These are phyloP conservation scores for Powellomyces hirtus DNA, from an alignment of 192 early-diverging fungal species.

Conservation along the genomic window DNA sequence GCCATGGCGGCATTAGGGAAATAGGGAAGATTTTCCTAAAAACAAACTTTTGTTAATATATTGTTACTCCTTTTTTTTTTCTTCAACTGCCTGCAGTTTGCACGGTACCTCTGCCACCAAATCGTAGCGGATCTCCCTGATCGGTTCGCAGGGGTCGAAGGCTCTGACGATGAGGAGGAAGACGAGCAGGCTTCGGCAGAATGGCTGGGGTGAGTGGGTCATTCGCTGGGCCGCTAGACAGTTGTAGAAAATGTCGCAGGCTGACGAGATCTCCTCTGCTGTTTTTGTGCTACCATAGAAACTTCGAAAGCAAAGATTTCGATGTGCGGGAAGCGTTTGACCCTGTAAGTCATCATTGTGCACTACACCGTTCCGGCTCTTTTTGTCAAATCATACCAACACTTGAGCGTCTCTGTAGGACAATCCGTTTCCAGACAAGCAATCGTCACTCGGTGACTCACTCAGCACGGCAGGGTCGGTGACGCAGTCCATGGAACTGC, in stretches of 20 bases:
- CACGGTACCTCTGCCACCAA: constrained; percentile 65
- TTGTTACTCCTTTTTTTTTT: constrained; percentile 10
- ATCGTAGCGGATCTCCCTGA: constrained; percentile 70
- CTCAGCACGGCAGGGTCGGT: neutral
- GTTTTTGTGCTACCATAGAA: too few species aligned
- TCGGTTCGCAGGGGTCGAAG: constrained; percentile 53
- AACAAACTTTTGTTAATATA: constrained; percentile 6
- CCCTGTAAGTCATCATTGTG: neutral
- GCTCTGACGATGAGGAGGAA: constrained; percentile 63
- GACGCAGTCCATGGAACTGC: neutral
- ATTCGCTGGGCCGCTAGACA: too few species aligned
- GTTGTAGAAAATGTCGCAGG: too few species aligned
- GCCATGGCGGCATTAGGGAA: too few species aligned
- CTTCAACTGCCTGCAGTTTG: constrained; percentile 49
- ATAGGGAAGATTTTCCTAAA: too few species aligned
- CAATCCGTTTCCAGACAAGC: constrained; percentile 38
- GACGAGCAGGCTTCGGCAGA: constrained; percentile 48
- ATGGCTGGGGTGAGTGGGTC: constrained; percentile 53
- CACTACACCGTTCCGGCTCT: neutral
- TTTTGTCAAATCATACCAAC: neutral
- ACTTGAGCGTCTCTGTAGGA: constrained; percentile 6
- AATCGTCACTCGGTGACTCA: constrained; percentile 27
- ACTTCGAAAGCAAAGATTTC: constrained; percentile 43
- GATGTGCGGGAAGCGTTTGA: constrained; percentile 32
- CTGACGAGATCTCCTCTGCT: too few species aligned